Percentiles rank a stretch among this genome's conserved stretches.
Conservation (phyloP, 352 stramenopile genomes). For the Phytopythium sindhum region DNA sequence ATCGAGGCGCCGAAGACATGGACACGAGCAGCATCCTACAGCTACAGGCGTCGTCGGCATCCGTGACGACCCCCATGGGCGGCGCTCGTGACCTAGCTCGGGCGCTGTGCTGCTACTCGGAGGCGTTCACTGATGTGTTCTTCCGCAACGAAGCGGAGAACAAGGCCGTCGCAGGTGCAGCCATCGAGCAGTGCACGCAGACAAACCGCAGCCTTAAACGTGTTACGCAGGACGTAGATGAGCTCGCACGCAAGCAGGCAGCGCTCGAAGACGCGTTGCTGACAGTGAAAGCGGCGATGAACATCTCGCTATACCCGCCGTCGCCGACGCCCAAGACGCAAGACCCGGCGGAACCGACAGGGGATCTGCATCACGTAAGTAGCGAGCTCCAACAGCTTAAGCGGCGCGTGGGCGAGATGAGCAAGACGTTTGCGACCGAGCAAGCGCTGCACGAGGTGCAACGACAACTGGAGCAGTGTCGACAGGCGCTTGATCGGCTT, state of each 20-base stretch:
- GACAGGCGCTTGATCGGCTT: background rate
- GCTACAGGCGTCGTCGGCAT: constrained; percentile 3
- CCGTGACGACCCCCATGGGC: constrained; percentile 4
- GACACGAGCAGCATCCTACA: background rate
- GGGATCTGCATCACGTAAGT: constrained; percentile 10
- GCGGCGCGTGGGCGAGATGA: constrained; percentile 34
- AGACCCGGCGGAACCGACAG: background rate
- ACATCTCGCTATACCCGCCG: background rate
- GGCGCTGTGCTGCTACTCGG: constrained; percentile 45
- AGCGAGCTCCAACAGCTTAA: constrained; percentile 40
- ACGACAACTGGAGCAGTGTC: constrained; percentile 33
- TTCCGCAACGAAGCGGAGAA: constrained; percentile 25
- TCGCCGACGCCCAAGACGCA: background rate
- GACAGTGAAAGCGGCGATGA: constrained; percentile 18
- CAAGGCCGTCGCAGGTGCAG: constrained; percentile 16
- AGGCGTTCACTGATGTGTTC: constrained; percentile 56
- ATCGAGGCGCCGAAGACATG: constrained; percentile 32
- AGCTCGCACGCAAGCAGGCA: constrained; percentile 42
- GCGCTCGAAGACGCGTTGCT: constrained; percentile 26
- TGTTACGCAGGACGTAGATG: constrained; percentile 33
- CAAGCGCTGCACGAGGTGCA: constrained; percentile 32
- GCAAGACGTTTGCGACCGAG: constrained; percentile 49
- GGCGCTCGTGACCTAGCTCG: constrained; percentile 7
- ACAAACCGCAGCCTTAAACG: constrained; percentile 45
- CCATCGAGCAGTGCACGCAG: constrained; percentile 23